These are phyloP conservation scores for Saccharum spontaneum DNA, from an alignment of 176 grass and related monocot genomes.

Conservation along the genomic window DNA sequence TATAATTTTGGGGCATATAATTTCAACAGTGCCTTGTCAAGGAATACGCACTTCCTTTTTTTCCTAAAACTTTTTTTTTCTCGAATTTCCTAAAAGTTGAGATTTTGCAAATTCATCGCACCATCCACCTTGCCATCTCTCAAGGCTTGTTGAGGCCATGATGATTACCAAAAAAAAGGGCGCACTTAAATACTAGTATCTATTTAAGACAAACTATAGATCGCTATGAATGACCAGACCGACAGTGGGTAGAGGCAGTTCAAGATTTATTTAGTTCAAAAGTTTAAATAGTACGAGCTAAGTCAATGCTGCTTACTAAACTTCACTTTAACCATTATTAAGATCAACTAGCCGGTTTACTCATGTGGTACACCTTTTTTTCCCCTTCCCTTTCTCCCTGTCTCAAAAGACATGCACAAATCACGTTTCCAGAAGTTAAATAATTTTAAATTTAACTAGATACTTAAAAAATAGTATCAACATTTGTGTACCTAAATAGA, in stretches of 20 bases:
- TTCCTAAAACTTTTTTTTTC: too few relatives aligned
- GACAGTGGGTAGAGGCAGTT: background rate
- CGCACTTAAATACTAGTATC: background rate
- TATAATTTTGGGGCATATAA: background rate
- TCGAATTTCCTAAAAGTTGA: too few relatives aligned
- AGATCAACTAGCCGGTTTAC: background rate
- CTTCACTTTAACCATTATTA: background rate
- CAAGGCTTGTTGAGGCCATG: background rate
- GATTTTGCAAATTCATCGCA: background rate
- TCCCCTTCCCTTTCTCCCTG: background rate
- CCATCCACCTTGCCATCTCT: background rate
- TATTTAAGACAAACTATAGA: background rate
- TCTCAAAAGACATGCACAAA: too few relatives aligned
- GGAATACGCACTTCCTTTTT: background rate
- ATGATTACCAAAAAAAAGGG: background rate
- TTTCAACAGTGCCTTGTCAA: background rate
- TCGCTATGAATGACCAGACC: slow-evolving; percentile 21
- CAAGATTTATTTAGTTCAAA: background rate
- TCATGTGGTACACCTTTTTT: background rate
- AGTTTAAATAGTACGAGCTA: background rate
- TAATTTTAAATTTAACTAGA: too few relatives aligned
- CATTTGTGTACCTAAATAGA: too few relatives aligned
- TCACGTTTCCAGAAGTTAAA: too few relatives aligned
- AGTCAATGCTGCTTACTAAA: background rate
- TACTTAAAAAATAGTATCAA: too few relatives aligned